Evolutionary conservation across 305 asterid genomes (phyloP).

Genomic region (Solanum aculeatissimum): DNA sequence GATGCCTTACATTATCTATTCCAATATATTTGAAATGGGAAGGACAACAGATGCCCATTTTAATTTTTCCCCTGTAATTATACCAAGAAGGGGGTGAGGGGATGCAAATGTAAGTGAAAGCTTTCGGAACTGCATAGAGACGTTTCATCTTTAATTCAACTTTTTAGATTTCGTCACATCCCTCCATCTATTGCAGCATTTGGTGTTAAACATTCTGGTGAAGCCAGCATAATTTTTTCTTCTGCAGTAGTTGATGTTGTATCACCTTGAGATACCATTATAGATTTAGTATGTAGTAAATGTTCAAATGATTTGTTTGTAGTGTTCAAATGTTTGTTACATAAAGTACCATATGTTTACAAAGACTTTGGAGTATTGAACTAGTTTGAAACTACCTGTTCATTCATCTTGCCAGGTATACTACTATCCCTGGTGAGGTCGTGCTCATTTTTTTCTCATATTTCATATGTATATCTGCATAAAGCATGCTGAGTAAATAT

Average conservation of each 20-base stretch:
- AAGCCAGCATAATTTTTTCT: neutral
- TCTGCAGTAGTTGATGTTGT: neutral
- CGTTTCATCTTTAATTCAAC: neutral
- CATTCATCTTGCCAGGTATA: neutral
- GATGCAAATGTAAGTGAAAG: neutral
- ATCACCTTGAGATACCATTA: neutral
- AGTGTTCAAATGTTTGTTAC: neutral
- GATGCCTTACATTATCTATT: neutral
- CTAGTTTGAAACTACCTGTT: neutral
- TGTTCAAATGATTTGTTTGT: neutral
- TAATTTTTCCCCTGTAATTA: neutral
- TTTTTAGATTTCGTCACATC: neutral
- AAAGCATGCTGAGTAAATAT: neutral
- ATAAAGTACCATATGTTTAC: neutral
- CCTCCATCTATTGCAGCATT: neutral
- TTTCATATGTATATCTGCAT: neutral
- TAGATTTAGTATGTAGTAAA: neutral
- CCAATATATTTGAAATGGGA: neutral
- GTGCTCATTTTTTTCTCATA: neutral
- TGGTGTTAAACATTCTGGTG: neutral
- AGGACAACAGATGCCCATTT: neutral
- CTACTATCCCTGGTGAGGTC: neutral
- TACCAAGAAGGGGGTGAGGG: neutral
- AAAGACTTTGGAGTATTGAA: neutral
- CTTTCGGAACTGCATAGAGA: neutral